phyloP scores from a whole-genome alignment of 2,329 filamentous ascomycete genomes.

The Chalaropsis ovoidea region DNA sequence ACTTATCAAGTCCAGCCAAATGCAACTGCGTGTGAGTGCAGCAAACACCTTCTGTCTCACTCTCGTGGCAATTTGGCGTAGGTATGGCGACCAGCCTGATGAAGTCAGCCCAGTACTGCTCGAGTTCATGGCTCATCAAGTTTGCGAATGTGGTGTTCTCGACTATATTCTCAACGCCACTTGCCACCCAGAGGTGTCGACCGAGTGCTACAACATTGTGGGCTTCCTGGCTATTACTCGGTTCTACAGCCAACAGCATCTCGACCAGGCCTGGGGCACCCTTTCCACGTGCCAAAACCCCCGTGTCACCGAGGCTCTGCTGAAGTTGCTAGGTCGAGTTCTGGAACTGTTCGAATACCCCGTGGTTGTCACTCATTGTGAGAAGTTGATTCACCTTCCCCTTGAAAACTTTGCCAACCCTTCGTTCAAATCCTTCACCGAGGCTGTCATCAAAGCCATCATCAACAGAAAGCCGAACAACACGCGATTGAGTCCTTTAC shows the following conservation, averaged over 20 bases:
- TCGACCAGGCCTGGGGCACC: slow-evolving; percentile 74
- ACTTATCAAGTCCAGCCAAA: slow-evolving; percentile 72
- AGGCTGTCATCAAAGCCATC: slow-evolving; percentile 44
- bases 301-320: slow-evolving; percentile 68
- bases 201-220: slow-evolving; percentile 70
- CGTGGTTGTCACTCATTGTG: slow-evolving; percentile 54
- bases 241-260: slow-evolving; percentile 60
- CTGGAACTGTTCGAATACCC: slow-evolving; percentile 40
- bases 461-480: slow-evolving; percentile 38
- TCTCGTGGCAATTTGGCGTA: slow-evolving; percentile 57
- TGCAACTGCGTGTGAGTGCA: slow-evolving; percentile 78
- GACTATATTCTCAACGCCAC: slow-evolving; percentile 83
- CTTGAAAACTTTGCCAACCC: slow-evolving; percentile 49
- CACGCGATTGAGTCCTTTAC: slow-evolving; percentile 34
- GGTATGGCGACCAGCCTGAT: slow-evolving; percentile 40
- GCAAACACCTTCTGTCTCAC: slow-evolving; percentile 63
- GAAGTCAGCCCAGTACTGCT: slow-evolving; percentile 43
- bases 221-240: slow-evolving; percentile 75
- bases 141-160: slow-evolving; percentile 61
- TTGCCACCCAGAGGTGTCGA: slow-evolving; percentile 83
- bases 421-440: slow-evolving; percentile 52
- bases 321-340: slow-evolving; percentile 51
- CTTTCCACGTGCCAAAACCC: slow-evolving; percentile 74
- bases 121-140: slow-evolving; percentile 56
- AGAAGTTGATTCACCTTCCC: slow-evolving; percentile 57